Evolutionary conservation across 78 protist species (phyloP), one percentile per base, ranked within the genome.

Genomic region (Ministeria vibrans): DNA sequence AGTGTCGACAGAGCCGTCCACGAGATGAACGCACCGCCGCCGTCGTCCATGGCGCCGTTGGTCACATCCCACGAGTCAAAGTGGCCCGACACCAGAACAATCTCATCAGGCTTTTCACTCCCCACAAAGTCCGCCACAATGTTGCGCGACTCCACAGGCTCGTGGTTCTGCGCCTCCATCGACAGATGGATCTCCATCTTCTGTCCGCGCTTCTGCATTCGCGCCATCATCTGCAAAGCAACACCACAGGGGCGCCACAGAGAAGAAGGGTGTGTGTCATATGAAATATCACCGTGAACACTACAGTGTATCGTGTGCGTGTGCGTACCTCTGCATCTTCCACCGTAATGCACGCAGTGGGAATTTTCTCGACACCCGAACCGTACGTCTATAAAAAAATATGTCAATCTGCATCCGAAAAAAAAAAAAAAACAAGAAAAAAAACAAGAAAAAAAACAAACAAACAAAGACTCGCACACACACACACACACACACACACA

Each of bases 11-110:
- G 49, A 36, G 89, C 89, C 41, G 84, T 85, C 82, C 80, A 88
- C 38, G 87, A 64, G 4, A 87, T 84, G 77, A 87, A 38, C 18
- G 83, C 68, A 64, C 91, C 91, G 34, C 87, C 90, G 38, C 83
- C 86, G 61, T 90, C 94, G 59, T 90, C 94, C 72, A 79, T 70
- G 34, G 94, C 94, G 20, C 91, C 94, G n/a, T 75, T 66, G 20
- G 88, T 89, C 13, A 90, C 87, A 69, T 90, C 94, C 94, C 94
- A 90, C 7, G 85, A 68, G 66, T 90, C 94, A 0, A 87, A 41
- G 45, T 90, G 94, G 36, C 89, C 94, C 13, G 90, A 87, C 43
- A 90, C 36, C 27, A 87, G 83, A 6, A 90, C 87, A 0, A 90
- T 85, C 61, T 90, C 72, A 32, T 90, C 88, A 0, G 94, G 94